Percentiles rank a stretch among this genome's conserved stretches.
Conservation (phyloP, 1,284 basidiomycete genomes). For the Schizophyllum amplum region DNA sequence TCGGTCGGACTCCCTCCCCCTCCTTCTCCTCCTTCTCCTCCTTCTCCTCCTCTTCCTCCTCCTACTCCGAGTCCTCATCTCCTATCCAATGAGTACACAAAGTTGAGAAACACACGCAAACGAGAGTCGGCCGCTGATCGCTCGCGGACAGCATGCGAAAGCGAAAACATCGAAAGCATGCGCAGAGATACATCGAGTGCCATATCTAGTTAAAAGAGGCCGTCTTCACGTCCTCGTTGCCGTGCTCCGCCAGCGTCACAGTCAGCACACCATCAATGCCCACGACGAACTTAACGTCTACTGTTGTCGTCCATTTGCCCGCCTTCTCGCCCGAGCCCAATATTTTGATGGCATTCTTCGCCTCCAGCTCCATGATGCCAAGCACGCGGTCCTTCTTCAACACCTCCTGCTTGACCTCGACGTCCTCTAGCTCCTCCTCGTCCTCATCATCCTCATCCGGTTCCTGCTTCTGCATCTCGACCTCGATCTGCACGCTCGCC, state of each 20-base stretch:
- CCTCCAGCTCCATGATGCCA: constrained; percentile 44
- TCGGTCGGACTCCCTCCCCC: too few relatives aligned
- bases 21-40: too few relatives aligned
- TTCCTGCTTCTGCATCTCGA: constrained; percentile 56
- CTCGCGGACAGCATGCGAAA: too few relatives aligned
- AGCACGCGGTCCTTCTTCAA: constrained; percentile 56
- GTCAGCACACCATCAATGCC: constrained; percentile 41
- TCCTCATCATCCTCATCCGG: constrained; percentile 56
- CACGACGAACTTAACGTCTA: constrained; percentile 62
- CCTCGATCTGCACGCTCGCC: constrained; percentile 71
- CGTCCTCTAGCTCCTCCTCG: constrained; percentile 48
- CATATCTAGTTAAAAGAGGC: background rate
- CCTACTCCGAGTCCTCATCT: too few relatives aligned
- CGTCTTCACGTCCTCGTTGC: constrained; percentile 10
- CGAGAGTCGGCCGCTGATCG: too few relatives aligned
- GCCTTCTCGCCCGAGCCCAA: constrained; percentile 31
- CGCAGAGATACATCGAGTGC: too few relatives aligned
- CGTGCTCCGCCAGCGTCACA: constrained; percentile 8
- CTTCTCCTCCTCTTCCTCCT: too few relatives aligned
- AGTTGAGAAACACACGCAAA: too few relatives aligned
- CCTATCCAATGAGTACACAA: too few relatives aligned
- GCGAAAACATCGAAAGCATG: too few relatives aligned
- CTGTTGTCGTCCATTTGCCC: constrained; percentile 35
- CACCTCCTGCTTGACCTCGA: constrained; percentile 60
- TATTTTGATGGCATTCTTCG: constrained; percentile 40